These are phyloP conservation scores for Citrullus amarus DNA, from an alignment of 306 rosid genomes.

Conservation along the genomic window DNA sequence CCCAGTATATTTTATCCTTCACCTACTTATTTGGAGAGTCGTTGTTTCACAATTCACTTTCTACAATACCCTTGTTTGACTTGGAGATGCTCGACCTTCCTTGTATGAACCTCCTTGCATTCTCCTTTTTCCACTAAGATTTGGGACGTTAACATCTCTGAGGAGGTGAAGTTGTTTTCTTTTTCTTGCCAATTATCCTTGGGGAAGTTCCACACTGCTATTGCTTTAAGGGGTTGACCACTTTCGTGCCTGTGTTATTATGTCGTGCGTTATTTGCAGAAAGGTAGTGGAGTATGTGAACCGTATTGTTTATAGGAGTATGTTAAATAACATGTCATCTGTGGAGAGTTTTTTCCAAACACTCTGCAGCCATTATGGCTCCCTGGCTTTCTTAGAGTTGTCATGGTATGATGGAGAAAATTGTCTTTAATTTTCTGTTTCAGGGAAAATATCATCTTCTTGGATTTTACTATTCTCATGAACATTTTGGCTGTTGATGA, in stretches of 20 bases:
- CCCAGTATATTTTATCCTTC: neutral
- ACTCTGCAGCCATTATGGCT: neutral
- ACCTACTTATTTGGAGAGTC: neutral
- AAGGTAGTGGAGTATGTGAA: neutral
- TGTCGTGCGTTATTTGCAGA: neutral
- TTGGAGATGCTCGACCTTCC: neutral
- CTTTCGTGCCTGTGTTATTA: neutral
- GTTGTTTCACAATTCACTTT: neutral
- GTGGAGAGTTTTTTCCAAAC: neutral
- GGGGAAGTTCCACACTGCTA: neutral
- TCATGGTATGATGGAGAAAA: neutral
- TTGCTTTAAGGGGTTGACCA: neutral
- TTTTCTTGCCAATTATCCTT: neutral
- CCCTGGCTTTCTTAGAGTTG: neutral
- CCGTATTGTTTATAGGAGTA: neutral
- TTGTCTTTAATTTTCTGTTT: neutral
- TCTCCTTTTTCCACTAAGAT: neutral
- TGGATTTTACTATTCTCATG: neutral
- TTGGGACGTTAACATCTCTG: neutral
- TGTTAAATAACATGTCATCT: neutral
- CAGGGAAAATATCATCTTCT: neutral
- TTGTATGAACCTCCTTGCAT: neutral
- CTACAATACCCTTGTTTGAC: neutral
- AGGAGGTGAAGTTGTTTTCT: neutral
- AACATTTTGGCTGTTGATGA: neutral